Conservation (phyloP, 345 rosid species). For the Corymbia maculata region DNA sequence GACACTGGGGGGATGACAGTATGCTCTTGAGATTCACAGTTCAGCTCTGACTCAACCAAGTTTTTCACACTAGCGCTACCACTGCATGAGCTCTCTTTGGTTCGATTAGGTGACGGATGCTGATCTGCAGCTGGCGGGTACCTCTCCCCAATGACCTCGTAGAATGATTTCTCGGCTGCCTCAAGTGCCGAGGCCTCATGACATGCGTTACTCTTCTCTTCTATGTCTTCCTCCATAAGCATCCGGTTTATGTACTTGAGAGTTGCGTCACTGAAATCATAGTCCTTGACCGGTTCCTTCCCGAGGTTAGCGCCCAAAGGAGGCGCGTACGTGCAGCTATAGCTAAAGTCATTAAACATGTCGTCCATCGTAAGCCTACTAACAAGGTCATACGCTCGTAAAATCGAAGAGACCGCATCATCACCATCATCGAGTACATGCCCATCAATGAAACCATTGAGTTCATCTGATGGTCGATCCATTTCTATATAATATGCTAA, state of each 20-base stretch:
- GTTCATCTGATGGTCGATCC: constrained; percentile 21
- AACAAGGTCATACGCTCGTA: neutral
- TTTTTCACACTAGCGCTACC: neutral
- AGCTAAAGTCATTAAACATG: neutral
- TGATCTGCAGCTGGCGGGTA: constrained; percentile 24
- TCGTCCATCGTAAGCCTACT: neutral
- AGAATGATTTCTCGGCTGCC: constrained; percentile 50
- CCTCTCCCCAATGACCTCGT: constrained; percentile 48
- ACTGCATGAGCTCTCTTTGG: neutral
- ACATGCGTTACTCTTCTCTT: constrained; percentile 38
- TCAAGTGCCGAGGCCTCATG: constrained; percentile 55
- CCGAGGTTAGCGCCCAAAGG: constrained; percentile 1
- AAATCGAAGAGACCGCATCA: neutral
- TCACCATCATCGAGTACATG: neutral
- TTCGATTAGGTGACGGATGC: neutral
- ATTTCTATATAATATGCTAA: constrained; percentile 8
- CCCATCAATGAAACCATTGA: constrained; percentile 12
- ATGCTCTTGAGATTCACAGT: constrained; percentile 4
- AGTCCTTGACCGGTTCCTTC: constrained; percentile 16
- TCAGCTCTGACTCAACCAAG: neutral
- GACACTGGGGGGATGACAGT: constrained; percentile 1
- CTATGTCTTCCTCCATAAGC: constrained; percentile 64
- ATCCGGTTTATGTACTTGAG: constrained; percentile 43
- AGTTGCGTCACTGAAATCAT: constrained; percentile 45
- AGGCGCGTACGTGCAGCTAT: constrained; percentile 3